These are phyloP conservation scores for Phytophthora boehmeriae DNA, from an alignment of 352 stramenopile species.

Conservation along the genomic window DNA sequence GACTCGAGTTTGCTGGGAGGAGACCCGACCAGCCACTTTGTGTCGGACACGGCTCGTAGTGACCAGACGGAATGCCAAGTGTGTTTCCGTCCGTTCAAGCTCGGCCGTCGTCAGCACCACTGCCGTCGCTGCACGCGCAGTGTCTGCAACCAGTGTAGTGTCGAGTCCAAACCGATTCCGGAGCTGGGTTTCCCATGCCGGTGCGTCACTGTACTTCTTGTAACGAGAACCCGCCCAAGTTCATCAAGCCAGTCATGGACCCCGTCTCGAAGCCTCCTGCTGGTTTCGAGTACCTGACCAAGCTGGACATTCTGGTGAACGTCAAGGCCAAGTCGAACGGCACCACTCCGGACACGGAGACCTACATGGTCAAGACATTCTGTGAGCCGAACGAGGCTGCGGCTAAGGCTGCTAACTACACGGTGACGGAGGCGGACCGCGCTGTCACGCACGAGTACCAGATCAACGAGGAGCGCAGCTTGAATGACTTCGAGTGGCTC, in stretches of 20 bases:
- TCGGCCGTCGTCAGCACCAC: constrained; percentile 82
- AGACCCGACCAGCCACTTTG: constrained; percentile 48
- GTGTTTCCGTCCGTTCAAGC: constrained; percentile 89
- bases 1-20: constrained; percentile 53
- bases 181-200: constrained; percentile 80
- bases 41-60: constrained; percentile 76
- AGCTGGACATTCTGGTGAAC: constrained; percentile 78
- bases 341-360: constrained; percentile 54
- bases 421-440: constrained; percentile 61
- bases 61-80: constrained; percentile 90
- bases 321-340: constrained; percentile 52
- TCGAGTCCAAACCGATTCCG: constrained; percentile 83
- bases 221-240: constrained; percentile 80
- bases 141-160: constrained; percentile 85
- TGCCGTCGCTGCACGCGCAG: constrained; percentile 85
- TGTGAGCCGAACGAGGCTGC: constrained; percentile 75
- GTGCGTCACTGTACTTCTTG: constrained; percentile 85
- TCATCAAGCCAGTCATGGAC: constrained; percentile 81
- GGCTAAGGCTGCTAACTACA: constrained; percentile 56
- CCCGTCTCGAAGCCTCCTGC: constrained; percentile 76
- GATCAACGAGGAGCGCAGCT: constrained; percentile 67
- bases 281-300: constrained; percentile 86
- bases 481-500: constrained; percentile 87
- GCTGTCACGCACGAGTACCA: constrained; percentile 83
- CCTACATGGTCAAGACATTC: constrained; percentile 80